Percentiles rank a stretch among this genome's conserved stretches.
phyloP scores from a whole-genome alignment of 805 yeast genomes.

The Teunomyces barrocoloradensis region DNA sequence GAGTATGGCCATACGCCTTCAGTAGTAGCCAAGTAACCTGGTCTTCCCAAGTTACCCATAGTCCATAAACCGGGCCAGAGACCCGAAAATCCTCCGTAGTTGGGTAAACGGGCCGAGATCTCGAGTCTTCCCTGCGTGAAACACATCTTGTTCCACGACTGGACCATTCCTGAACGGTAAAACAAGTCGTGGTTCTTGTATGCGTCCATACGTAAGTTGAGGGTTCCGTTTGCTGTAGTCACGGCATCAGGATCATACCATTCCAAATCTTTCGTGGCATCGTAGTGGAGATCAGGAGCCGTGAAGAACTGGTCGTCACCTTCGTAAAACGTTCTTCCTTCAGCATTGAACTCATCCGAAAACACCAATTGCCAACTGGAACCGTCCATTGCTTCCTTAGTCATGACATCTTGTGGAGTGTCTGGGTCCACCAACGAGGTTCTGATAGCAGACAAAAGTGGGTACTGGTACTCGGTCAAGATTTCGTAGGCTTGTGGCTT shows the following conservation, averaged over 20 bases:
- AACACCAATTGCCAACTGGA: slow-evolving; percentile 73
- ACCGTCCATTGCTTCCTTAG: slow-evolving; percentile 58
- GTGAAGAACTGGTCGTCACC: slow-evolving; percentile 93
- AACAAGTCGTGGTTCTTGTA: slow-evolving; percentile 71
- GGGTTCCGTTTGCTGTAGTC: slow-evolving; percentile 70
- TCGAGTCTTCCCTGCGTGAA: slow-evolving; percentile 82
- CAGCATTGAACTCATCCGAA: slow-evolving; percentile 86
- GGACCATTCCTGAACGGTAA: slow-evolving; percentile 90
- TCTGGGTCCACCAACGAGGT: slow-evolving; percentile 66
- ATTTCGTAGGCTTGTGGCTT: slow-evolving; percentile 37
- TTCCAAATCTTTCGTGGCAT: slow-evolving; percentile 85
- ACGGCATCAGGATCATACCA: slow-evolving; percentile 95
- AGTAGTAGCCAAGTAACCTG: slow-evolving; percentile 83
- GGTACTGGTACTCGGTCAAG: slow-evolving; percentile 57
- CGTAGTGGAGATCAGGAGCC: slow-evolving; percentile 80
- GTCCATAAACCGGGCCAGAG: slow-evolving; percentile 98
- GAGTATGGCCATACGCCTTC: slow-evolving; percentile 97
- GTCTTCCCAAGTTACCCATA: slow-evolving; percentile 88
- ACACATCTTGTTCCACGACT: slow-evolving; percentile 89
- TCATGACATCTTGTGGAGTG: slow-evolving; percentile 54
- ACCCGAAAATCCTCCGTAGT: slow-evolving; percentile 74
- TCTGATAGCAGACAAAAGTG: slow-evolving; percentile 56
- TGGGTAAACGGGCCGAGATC: slow-evolving; percentile 75
- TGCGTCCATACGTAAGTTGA: slow-evolving; percentile 74
- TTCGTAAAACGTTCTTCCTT: slow-evolving; percentile 85